Percentiles rank a stretch among this genome's conserved stretches.
These are phyloP conservation scores for Cryptosporidium sp. DNA, from an alignment of 169 alveolate genomes.

Conservation along the genomic window DNA sequence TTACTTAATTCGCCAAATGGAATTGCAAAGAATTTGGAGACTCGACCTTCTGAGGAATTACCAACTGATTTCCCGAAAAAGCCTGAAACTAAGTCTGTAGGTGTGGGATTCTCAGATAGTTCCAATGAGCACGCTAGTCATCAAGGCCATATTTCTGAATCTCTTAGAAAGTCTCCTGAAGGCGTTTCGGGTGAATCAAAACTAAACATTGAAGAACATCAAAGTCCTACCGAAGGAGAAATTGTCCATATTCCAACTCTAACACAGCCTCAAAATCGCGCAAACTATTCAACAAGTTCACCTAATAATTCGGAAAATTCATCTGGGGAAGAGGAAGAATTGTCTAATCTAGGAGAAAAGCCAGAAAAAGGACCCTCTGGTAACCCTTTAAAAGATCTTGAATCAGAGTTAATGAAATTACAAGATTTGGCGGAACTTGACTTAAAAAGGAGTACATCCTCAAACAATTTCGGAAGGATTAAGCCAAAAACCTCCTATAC, in stretches of 20 bases:
- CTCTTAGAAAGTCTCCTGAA: no score
- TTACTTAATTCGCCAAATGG: no score
- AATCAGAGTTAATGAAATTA: slow-evolving; percentile 15
- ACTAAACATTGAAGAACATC: no score
- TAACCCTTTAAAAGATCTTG: background rate
- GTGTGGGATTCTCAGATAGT: no score
- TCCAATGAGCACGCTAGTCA: no score
- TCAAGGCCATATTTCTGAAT: background rate
- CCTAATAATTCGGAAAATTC: background rate
- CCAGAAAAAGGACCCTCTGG: background rate
- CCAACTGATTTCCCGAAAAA: no score
- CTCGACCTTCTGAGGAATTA: no score
- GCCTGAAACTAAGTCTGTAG: no score
- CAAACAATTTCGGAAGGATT: slow-evolving; percentile 26
- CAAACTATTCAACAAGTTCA: background rate
- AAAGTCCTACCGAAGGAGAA: background rate
- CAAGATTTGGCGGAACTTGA: background rate
- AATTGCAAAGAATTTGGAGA: no score
- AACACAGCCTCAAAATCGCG: background rate
- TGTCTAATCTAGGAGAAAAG: no score
- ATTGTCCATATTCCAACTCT: background rate
- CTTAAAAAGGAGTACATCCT: background rate
- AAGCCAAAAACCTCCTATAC: background rate
- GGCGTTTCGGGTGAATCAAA: background rate
- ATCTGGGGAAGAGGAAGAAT: background rate